Percentiles rank a stretch among this genome's conserved stretches.
Evolutionary conservation across 805 yeast species (phyloP).

Genomic region (Limtongozyma cylindracea): DNA sequence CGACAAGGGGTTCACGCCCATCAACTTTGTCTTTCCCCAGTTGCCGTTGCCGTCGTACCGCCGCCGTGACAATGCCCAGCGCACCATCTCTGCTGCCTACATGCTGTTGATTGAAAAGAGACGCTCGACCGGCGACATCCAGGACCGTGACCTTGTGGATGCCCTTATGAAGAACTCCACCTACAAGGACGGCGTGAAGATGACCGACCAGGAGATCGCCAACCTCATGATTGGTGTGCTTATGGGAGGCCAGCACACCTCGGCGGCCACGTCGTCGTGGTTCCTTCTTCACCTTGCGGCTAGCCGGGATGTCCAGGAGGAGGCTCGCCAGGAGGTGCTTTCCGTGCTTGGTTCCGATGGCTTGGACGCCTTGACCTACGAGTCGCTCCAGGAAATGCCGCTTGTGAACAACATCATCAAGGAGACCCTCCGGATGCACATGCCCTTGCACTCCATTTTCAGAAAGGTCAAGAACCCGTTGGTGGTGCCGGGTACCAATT

Average conservation of each 20-base stretch:
- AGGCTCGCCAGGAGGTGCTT: constrained; percentile 50
- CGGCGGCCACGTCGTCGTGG: constrained; percentile 94
- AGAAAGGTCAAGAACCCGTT: constrained; percentile 67
- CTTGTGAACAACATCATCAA: constrained; percentile 63
- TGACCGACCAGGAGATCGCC: constrained; percentile 92
- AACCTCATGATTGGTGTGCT: constrained; percentile 81
- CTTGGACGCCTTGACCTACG: constrained; percentile 43
- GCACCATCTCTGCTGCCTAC: constrained; percentile 56
- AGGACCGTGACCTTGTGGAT: constrained; percentile 71
- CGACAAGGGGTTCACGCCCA: constrained; percentile 91
- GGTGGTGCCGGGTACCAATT: constrained; percentile 53
- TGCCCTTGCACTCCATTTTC: constrained; percentile 90
- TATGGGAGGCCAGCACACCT: constrained; percentile 99
- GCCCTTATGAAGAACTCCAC: constrained; percentile 58
- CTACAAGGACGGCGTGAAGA: constrained; percentile 79
- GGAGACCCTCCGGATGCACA: constrained; percentile 87
- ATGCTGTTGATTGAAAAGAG: constrained; percentile 53
- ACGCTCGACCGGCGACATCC: constrained; percentile 49
- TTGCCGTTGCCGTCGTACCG: constrained; percentile 72
- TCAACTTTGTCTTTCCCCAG: constrained; percentile 88
- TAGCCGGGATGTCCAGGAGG: constrained; percentile 65
- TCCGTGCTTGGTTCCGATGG: constrained; percentile 20
- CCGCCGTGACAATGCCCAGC: constrained; percentile 75
- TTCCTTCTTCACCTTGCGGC: constrained; percentile 75
- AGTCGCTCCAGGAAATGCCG: constrained; percentile 61